These are phyloP conservation scores for Leccinum boreale DNA, from an alignment of 768 basidiomycete species.

Conservation along the genomic window DNA sequence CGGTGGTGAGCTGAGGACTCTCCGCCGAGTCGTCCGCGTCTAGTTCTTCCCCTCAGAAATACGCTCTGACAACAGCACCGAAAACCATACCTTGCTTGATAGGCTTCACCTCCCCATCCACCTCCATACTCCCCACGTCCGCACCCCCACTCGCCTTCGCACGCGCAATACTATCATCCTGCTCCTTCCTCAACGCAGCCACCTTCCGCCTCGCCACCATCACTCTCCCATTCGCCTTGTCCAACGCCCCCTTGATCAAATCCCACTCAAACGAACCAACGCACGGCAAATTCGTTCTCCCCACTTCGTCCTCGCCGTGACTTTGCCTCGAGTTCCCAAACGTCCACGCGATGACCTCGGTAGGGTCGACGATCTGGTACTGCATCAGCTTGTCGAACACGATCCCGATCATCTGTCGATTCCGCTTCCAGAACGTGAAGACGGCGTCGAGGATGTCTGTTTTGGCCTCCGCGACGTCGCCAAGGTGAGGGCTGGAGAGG, in stretches of 20 bases:
- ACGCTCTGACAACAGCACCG: not conserved
- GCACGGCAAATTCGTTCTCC: constrained; percentile 30
- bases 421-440: constrained; percentile 78
- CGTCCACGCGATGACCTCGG: constrained; percentile 84
- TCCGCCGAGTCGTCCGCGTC: constrained; percentile 49
- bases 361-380: constrained; percentile 94
- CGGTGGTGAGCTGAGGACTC: constrained; percentile 65
- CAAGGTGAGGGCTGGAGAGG: constrained; percentile 38
- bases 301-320: constrained; percentile 37
- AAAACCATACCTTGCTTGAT: constrained; percentile 36
- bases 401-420: constrained; percentile 83
- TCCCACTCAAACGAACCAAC: constrained; percentile 80
- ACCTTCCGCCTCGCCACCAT: constrained; percentile 74
- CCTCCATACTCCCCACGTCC: constrained; percentile 52
- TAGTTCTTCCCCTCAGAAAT: not conserved
- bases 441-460: constrained; percentile 69
- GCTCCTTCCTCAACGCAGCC: constrained; percentile 75
- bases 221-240: constrained; percentile 90
- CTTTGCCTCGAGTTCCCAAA: constrained; percentile 52
- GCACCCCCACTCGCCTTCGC: constrained; percentile 61
- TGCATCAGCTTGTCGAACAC: constrained; percentile 98
- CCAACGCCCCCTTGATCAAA: constrained; percentile 72
- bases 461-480: constrained; percentile 55
- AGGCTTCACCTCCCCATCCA: constrained; percentile 71
- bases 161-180: constrained; percentile 79